Conservation (phyloP, 78 protist species). For the Capsaspora owczarzaki region DNA sequence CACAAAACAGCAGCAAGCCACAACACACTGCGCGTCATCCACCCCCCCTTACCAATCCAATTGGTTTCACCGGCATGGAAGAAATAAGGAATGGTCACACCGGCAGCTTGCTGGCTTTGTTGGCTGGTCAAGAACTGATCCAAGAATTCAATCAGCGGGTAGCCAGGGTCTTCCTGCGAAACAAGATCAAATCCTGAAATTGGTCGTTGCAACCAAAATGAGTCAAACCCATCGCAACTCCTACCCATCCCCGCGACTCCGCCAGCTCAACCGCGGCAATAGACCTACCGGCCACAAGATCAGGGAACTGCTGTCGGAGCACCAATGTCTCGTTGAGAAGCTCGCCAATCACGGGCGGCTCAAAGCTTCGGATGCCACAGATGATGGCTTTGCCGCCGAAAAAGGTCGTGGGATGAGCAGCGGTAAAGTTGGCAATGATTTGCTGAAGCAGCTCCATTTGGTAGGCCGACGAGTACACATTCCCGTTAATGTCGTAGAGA, state of each 20-base stretch:
- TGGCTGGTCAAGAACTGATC: constrained; percentile 26
- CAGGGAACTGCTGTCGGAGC: constrained; percentile 27
- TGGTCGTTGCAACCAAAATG: too few species aligned
- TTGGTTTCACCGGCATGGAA: constrained; percentile 34
- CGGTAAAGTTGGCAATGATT: too few species aligned
- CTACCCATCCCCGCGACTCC: too few species aligned
- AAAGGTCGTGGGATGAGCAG: background rate
- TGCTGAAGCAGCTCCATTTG: background rate
- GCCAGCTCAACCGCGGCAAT: too few species aligned
- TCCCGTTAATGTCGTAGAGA: background rate
- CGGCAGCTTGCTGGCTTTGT: background rate
- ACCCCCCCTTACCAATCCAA: background rate
- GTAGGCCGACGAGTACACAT: background rate
- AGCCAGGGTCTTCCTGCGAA: constrained; percentile 59
- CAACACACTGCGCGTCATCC: too few species aligned
- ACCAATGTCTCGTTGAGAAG: constrained; percentile 9
- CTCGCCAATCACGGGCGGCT: background rate
- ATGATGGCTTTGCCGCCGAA: background rate
- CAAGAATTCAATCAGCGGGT: constrained; percentile 42
- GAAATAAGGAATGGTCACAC: constrained; percentile 24
- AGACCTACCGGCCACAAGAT: constrained; percentile 39
- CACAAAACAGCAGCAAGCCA: too few species aligned
- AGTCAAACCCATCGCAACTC: too few species aligned
- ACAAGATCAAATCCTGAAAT: constrained; percentile 67
- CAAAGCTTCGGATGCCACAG: background rate